Base-by-base conservation (phyloP, 2,329 filamentous ascomycete genomes). In the Aspergillus sp. region DNA sequence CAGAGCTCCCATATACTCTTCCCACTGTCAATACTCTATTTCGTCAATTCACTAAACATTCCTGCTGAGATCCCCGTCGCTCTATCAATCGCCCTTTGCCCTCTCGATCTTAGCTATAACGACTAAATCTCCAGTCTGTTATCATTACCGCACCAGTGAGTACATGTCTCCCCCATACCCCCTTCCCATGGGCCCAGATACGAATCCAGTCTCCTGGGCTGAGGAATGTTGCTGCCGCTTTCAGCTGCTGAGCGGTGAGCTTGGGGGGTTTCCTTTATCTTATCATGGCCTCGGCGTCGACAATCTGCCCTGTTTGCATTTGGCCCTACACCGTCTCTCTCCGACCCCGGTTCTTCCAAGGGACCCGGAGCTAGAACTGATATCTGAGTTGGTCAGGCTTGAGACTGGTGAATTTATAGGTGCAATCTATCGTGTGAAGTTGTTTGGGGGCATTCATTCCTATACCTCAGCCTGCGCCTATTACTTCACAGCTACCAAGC, bases 121-220 rank as follows among this genome's bases (percentile, higher is more conserved):
- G 17, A 40, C 30, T 27, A 42, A 42, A 12, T 13, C 33, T 45
- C 27, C 12, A 30, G 30, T 8, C 46, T 47, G 22, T 45, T 27
- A 42, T 19, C 45, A 37, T 34, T 53, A 24, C 42, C 34, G 50
- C 45, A 46, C 39, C 42, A 27, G 54, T 61, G 34, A 49, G 54
- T 52, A 17, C 46, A 52, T 50, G 22, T 54, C 42, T 22, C n/a
- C 47, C n/a, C 39, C 34, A 51, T 33, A 41, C 40, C 22, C 52
- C 47, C 56, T 64, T 66, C 65, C 67, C 59, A 58, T 53, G 51
- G 27, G 19, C 40, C 39, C 15, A 45, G 8, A 27, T 37, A 39
- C 57, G 40, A 33, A 6, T n/a, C 12, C 27, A 22, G 30, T 19
- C 20, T 5, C 11, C 15, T 33, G 41, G 27, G 3, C 20, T 20